These are phyloP conservation scores for Suillus subluteus DNA, from an alignment of 768 basidiomycete genomes.

Conservation along the genomic window DNA sequence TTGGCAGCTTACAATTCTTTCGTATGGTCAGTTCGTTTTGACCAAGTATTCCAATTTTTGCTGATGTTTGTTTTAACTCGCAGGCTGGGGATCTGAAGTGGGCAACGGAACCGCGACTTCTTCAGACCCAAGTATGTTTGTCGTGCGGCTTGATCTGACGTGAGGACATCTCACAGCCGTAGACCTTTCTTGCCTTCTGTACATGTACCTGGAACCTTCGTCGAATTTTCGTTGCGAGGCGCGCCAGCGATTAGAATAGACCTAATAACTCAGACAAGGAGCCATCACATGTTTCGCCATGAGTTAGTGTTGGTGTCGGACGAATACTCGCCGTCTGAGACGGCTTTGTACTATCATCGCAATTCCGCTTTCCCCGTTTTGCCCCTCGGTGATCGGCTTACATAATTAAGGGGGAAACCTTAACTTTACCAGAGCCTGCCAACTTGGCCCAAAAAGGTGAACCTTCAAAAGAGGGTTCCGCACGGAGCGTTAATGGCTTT, in stretches of 20 bases:
- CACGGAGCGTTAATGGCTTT: neutral
- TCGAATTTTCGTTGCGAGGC: neutral
- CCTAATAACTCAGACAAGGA: neutral
- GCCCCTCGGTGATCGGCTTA: no score
- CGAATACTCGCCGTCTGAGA: neutral
- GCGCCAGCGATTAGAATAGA: neutral
- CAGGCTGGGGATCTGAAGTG: neutral
- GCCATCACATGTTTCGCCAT: neutral
- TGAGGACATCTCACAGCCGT: neutral
- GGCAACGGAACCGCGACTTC: neutral
- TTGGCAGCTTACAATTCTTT: slow-evolving; percentile 7
- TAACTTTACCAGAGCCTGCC: neutral
- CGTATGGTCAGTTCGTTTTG: no score
- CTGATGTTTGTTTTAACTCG: neutral
- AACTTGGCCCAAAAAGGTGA: neutral
- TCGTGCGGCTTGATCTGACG: neutral
- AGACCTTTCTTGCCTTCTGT: neutral
- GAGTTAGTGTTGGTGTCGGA: neutral
- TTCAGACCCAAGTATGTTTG: neutral
- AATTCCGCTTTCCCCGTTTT: neutral
- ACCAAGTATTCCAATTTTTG: neutral
- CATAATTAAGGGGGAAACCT: neutral
- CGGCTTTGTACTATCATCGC: neutral
- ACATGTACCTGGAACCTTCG: neutral
- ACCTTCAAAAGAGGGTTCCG: neutral